phyloP scores from a whole-genome alignment of 495 filamentous ascomycete species.

The Penicillium soppii region DNA sequence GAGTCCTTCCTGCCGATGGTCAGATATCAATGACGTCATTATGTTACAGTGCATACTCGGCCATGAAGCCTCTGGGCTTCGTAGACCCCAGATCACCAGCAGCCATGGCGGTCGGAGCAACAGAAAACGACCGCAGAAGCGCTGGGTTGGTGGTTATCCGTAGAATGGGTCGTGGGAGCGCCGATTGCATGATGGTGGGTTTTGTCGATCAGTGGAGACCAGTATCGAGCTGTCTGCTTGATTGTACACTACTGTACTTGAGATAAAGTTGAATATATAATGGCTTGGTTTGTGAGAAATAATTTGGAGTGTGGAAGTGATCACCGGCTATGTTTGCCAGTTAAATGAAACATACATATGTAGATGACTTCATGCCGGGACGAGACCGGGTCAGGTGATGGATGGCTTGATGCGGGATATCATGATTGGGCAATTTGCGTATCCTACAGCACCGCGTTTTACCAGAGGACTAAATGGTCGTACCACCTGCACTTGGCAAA shows the following conservation, averaged over 20 bases:
- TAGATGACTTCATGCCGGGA: background rate
- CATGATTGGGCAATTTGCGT: background rate
- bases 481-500: no score
- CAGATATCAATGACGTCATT: constrained; percentile 26
- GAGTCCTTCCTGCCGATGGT: constrained; percentile 59
- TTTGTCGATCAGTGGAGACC: constrained; percentile 7
- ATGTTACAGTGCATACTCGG: constrained; percentile 30
- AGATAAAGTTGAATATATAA: background rate
- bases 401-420: background rate
- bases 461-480: no score
- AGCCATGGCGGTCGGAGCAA: constrained; percentile 53
- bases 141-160: constrained; percentile 33
- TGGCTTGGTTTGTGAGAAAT: no score
- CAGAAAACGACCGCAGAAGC: constrained; percentile 55
- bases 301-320: no score
- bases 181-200: constrained; percentile 23
- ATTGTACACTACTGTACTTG: background rate
- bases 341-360: background rate
- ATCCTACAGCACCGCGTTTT: no score
- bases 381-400: background rate
- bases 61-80: constrained; percentile 44
- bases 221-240: background rate
- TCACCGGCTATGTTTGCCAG: background rate
- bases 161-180: constrained; percentile 51
- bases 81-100: constrained; percentile 63